Evolutionary conservation across 345 rosid genomes (phyloP), one percentile per base, ranked within the genome.

Genomic region (Syzygium aqueum): DNA sequence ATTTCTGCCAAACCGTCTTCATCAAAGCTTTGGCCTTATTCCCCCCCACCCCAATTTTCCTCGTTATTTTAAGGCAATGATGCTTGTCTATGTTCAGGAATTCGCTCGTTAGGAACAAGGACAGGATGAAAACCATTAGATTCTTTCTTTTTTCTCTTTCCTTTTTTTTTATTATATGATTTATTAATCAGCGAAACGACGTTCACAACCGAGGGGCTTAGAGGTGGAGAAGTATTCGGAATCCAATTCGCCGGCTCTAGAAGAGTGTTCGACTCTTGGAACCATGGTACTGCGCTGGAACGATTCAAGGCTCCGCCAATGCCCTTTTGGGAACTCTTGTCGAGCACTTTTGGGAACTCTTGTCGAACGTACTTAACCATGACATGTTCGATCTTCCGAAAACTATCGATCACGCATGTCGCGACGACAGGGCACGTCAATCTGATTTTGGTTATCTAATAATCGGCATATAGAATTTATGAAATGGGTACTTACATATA

Each of bases 361-460:
- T 3, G 73, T 11, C 4, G 1, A 0, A n/a, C 5, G 13, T 59
- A 59, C 13, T 10, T 59, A 27, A 59, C 5, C 1, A 11, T 0
- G 30, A 27, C 30, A 27, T 6, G 16, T 2, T 61, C 5, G 3
- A 15, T 65, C 40, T 30, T 65, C 21, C 7, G 46, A 43, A n/a
- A 28, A 65, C 2, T 11, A 15, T 7, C 16, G 17, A 6, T 13
- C 14, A 19, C 3, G 73, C 37, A 14, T 13, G 13, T 16, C 73
- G 6, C 1, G 4, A 14, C 13, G 37, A n/a, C n/a, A n/a, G 15
- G 17, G 14, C 17, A 61, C 9, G 8, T 61, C 9, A 13, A 61
- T 5, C 21, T 61, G 1, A 3, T 61, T 61, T n/a, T n/a, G 65
- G 73, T n/a, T 15, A n/a, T n/a, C 14, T 61, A n/a, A 0, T 8